Evolutionary conservation across 106 monocot species (phyloP), one percentile per base, ranked within the genome.

Genomic region (Dendrobium officinale): DNA sequence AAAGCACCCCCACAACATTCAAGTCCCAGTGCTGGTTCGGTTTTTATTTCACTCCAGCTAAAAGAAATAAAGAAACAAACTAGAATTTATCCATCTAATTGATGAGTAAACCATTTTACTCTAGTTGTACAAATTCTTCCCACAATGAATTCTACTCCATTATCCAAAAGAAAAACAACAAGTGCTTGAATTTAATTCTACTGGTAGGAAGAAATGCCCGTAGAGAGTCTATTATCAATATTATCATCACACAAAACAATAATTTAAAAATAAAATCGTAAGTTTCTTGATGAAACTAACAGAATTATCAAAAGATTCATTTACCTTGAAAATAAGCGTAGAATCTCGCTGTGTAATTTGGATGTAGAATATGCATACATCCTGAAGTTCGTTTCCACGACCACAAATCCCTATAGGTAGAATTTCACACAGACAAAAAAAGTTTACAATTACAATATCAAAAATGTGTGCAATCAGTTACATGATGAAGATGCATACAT

Each of bases 301-400:
- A 33, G 74, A 44, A 43, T 19, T 44, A n/a, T 74, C 20, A n/a
- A 29, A 22, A 74, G 61, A 22, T 22, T 61, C 70, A 70, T 8
- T 9, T 89, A 99, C 99, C 99, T 95, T 83, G 95, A 77, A 80
- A 99, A 99, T 5, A 99, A 89, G 70, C 95, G 93, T 80, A 99
- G 82, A 82, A 99, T 95, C 77, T 99, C 99, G 86, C 91, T 91
- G 64, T 95, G 95, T 68, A 99, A 85, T 79, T 91, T 99, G 31
- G 95, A 99, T 44, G 95, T 81, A 61, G 99, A 99, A 86, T 99
- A 99, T 40, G 99, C 91, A 93, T 95, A 95, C 84, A 90, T 42
- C 77, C 95, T 83, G 79, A 99, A 99, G 82, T 99, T 99, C 77
- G 99, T 99, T 82, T 99, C 99, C 20, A 99, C 91, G n/a, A 99